Evolutionary conservation across 495 filamentous ascomycete species (phyloP), one percentile per base, ranked within the genome.

Genomic region (Aspergillus bridgeri): DNA sequence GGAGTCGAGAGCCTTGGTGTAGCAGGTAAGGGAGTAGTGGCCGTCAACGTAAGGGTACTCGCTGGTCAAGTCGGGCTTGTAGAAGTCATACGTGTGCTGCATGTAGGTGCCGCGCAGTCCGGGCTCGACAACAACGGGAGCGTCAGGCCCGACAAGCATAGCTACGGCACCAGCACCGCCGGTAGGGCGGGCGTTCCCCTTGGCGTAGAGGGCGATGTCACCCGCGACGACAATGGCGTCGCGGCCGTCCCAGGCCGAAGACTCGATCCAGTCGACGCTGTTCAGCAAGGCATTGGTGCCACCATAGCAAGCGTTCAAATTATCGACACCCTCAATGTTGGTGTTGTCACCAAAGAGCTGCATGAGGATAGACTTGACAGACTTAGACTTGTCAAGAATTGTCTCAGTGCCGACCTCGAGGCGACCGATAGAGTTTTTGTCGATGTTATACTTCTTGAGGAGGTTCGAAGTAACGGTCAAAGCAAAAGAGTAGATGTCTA

Each of bases 361-460:
- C 94, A 98, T 98, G 60, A 98, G 77, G 51, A 98, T 92, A 17
- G 92, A 90, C 85, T 98, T 98, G 81, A 98, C 94, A 23, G 95
- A 98, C 83, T 98, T 98, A 64, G 94, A 98, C 83, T 98, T 98
- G 83, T 98, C 94, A 68, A 98, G 82, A 42, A 98, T 82, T 51
- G 94, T 98, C 86, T 98, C 94, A 52, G 94, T 98, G 67, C 94
- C 94, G 63, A 98, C 94, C 77, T 98, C 94, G 63, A 98, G 83
- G 61, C 94, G 88, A 54, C 94, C 94, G 67, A 98, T 89, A 56
- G 88, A 85, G 73, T 87, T 87, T 62, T 87, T 81, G 77, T 98
- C 92, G 75, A 98, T 87, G 66, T 87, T 87, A 85, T 96, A 96
- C 71, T 97, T 98, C 73, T 84, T 82, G 61, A 98, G 77, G 54